Percentiles rank a stretch among this genome's conserved stretches.
Evolutionary conservation across 805 yeast genomes (phyloP).

Genomic region (Hermanozyma aechmeae): DNA sequence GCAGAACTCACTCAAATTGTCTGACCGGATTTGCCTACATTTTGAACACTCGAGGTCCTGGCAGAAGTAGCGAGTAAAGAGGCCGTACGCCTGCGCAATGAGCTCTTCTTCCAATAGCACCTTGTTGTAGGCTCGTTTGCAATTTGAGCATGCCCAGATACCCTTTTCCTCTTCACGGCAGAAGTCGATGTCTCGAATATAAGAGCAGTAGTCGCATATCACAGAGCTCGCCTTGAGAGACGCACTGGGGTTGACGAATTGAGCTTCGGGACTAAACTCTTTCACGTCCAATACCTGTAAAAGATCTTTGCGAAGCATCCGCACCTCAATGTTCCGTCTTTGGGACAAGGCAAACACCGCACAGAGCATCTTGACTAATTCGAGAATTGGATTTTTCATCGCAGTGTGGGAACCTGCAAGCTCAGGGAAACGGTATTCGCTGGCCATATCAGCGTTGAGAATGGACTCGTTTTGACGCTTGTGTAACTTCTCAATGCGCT

Average conservation of each 20-base stretch:
- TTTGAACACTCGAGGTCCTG: conserved; percentile 81
- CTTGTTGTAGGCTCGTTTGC: conserved; percentile 56
- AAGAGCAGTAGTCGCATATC: conserved; percentile 73
- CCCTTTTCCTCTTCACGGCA: conserved; percentile 53
- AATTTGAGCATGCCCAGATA: conserved; percentile 59
- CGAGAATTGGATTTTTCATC: conserved; percentile 65
- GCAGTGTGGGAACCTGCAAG: conserved; percentile 65
- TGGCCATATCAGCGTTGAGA: conserved; percentile 50
- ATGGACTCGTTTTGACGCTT: conserved; percentile 67
- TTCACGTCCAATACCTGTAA: conserved; percentile 66
- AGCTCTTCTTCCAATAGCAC: conserved; percentile 72
- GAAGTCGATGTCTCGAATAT: conserved; percentile 67
- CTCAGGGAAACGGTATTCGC: conserved; percentile 63
- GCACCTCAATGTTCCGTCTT: conserved; percentile 58
- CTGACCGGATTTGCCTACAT: conserved; percentile 60
- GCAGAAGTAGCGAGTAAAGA: conserved; percentile 49
- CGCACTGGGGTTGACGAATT: conserved; percentile 66
- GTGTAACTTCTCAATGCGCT: conserved; percentile 56
- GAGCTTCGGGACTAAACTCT: conserved; percentile 74
- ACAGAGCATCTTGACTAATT: conserved; percentile 65
- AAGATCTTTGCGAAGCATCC: conserved; percentile 67
- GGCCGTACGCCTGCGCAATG: conserved; percentile 50
- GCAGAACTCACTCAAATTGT: conserved; percentile 67
- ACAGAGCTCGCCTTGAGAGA: conserved; percentile 58
- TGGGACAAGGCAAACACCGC: conserved; percentile 64